A percentile compares a stretch with the other conserved stretches of the same genome.
Evolutionary conservation across 1,284 basidiomycete genomes (phyloP).

Genomic region (Melanopsichium pennsylvanicum): DNA sequence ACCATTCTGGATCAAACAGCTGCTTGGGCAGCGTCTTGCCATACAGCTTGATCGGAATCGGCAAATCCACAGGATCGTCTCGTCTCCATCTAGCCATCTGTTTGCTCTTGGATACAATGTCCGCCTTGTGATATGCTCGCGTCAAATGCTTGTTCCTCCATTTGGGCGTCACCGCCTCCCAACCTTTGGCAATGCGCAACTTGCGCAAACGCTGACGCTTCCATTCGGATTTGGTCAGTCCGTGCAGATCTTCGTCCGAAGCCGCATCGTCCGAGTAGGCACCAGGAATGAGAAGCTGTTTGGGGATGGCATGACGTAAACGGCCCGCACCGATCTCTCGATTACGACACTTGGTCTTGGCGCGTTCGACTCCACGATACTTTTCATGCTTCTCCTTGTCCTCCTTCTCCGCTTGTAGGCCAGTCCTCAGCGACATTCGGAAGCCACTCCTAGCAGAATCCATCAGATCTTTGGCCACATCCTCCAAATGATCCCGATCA

Average conservation of each 20-base stretch:
- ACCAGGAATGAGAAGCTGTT: constrained; percentile 44
- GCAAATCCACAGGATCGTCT: constrained; percentile 49
- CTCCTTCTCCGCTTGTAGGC: constrained; percentile 47
- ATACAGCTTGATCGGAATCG: constrained; percentile 46
- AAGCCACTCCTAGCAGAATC: constrained; percentile 48
- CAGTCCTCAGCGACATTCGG: constrained; percentile 46
- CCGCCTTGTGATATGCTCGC: constrained; percentile 46
- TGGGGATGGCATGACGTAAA: constrained; percentile 45
- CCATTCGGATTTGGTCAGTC: constrained; percentile 47
- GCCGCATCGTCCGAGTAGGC: constrained; percentile 54
- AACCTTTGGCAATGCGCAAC: constrained; percentile 42
- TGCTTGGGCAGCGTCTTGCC: constrained; percentile 41
- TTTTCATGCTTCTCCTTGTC: constrained; percentile 54
- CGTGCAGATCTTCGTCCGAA: constrained; percentile 54
- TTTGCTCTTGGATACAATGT: constrained; percentile 48
- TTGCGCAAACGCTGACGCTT: constrained; percentile 41
- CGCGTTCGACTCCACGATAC: constrained; percentile 47
- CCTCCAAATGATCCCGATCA: constrained; percentile 44
- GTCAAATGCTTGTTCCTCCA: constrained; percentile 53
- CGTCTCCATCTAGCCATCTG: constrained; percentile 51
- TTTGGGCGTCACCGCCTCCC: constrained; percentile 51
- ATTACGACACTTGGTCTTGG: constrained; percentile 47
- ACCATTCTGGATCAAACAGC: constrained; percentile 48
- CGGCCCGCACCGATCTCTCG: constrained; percentile 48
- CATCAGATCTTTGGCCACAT: constrained; percentile 55